Base-by-base conservation (phyloP, 2,329 filamentous ascomycete species). In the Pseudogymnoascus sp. region DNA sequence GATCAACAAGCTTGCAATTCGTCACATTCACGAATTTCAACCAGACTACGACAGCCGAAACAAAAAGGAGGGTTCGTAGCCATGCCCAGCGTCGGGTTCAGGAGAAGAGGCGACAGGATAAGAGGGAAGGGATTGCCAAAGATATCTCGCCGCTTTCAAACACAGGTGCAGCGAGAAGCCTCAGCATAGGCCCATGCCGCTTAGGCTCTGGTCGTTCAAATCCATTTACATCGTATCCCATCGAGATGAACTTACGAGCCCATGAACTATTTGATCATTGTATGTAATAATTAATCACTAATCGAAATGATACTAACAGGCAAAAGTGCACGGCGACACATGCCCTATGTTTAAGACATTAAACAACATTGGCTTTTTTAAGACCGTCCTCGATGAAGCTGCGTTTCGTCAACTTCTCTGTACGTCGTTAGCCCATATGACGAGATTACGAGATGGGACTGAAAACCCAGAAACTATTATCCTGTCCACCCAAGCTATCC, bases 261-360 rank as follows among this genome's bases (percentile, higher is more conserved):
- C 64, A 60, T 7, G 62, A 66, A 21, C 35, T 65, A 33, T 62
- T 63, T 40, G 64, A 66, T 56, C 65, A 66, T 21, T 44, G 64
- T 66, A 64, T n/a, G 63, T 37, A 21, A 17, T 21, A 33, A 56
- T 37, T 21, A n/a, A 17, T n/a, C 11, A 17, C n/a, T 33, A 44
- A 31, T 44, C 26, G 15, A 29, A 15, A 33, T 15, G n/a, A 17
- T 15, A 10, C 35, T 17, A 11, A 26, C 21, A 10, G 13, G 5
- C 13, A 53, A 19, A n/a, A 65, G 65, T 66, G 50, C 61, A 59
- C 13, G 65, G 65, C 17, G 21, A 61, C n/a, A 60, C 42, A 11
- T 66, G 65, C 44, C 63, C 65, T 10, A 65, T 66, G 63, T 66
- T 66, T 42, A 50, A 62, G 19, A 64, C 65, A 2, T 26, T 66